Conservation (phyloP, 805 yeast genomes). For the Myxozyma geophila region DNA sequence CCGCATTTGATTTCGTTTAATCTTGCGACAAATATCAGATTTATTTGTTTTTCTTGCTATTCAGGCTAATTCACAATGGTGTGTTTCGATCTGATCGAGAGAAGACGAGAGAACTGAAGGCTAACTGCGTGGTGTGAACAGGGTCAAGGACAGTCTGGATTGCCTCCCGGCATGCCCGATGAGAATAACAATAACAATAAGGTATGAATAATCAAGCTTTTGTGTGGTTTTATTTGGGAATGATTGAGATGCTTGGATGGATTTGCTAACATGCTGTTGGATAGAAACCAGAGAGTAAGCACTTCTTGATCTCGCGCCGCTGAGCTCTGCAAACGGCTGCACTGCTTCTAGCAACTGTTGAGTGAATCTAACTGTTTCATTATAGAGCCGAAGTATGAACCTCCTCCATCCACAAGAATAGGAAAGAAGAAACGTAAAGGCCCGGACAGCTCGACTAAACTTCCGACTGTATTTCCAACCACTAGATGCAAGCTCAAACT, state of each 20-base stretch:
- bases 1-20: background rate
- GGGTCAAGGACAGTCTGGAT: constrained; percentile 46
- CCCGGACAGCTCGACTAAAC: constrained; percentile 84
- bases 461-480: constrained; percentile 87
- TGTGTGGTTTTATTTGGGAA: background rate
- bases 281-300: constrained; percentile 44
- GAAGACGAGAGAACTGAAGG: background rate
- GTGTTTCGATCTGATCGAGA: background rate
- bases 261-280: background rate
- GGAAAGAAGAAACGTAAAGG: constrained; percentile 85
- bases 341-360: background rate
- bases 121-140: constrained; percentile 16
- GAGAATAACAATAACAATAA: constrained; percentile 43
- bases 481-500: constrained; percentile 92
- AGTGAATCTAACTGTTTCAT: background rate
- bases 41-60: background rate
- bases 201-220: constrained; percentile 32
- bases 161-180: constrained; percentile 40
- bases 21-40: background rate
- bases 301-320: background rate
- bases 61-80: background rate
- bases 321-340: background rate
- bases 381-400: constrained; percentile 96
- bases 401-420: constrained; percentile 93
- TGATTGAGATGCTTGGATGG: background rate